Base-by-base conservation (phyloP, 805 yeast genomes). In the Ogataea minuta region DNA sequence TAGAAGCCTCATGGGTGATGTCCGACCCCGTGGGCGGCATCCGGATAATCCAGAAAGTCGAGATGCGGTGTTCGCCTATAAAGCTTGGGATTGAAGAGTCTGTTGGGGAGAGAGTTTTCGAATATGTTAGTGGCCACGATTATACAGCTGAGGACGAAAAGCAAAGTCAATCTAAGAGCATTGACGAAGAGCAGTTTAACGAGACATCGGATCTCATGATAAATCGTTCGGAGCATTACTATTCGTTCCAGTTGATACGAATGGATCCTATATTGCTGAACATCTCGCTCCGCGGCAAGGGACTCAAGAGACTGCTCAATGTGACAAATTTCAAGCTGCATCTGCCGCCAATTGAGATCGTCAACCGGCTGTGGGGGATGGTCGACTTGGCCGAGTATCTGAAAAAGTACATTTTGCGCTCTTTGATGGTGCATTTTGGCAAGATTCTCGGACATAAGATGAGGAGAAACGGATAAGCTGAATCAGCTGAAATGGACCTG, bases 11-110 rank as follows among this genome's bases (percentile, higher is more conserved):
- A 9, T 90, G 98, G 98, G 74, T 77, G n/a, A 76, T 84, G 80
- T 75, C 83, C 36, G 77, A 76, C 39, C 88, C 95, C 0, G 83
- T 91, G 40, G 98, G 96, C 23, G 98, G 98, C 9, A 88, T 90
- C 35, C 75, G 84, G n/a, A 80, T 90, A 16, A 69, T 90, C 63
- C 79, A 78, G 43, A 66, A 72, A 35, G 80, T 87, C 16, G 76
- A 76, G 25, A 67, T 86, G 13, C 60, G 64, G 2, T 59, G 87
- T 12, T 71, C 74, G 36, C 96, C 96, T 1, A 52, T 90, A 45
- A 77, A 76, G 44, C 51, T 91, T 3, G 84, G 81, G 47, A 58
- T 91, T 26, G 97, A 90, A 45, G 84, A 83, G 47, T 67, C 64
- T 1, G 77, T 90, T 0, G 82, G 89, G 1, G 73, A 72, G 27